These are phyloP conservation scores for Pseudocercospora musae DNA, from an alignment of 2,329 filamentous ascomycete species.

Conservation along the genomic window DNA sequence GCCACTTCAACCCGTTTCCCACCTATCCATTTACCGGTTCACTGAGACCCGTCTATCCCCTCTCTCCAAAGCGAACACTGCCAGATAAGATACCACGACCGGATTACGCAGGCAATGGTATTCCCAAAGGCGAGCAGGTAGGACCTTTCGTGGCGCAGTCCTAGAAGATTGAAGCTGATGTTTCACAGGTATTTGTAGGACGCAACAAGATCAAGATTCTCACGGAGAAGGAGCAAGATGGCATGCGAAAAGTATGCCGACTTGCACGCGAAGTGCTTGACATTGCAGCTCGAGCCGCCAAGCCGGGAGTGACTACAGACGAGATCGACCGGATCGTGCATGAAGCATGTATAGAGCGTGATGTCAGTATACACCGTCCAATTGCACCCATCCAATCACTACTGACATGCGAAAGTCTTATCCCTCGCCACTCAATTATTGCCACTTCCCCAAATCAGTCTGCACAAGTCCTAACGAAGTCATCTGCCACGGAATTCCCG, in stretches of 20 bases:
- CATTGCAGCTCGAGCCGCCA: slow-evolving; percentile 76
- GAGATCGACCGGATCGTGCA: slow-evolving; percentile 93
- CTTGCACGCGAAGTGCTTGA: slow-evolving; percentile 89
- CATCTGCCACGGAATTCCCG: slow-evolving; percentile 97
- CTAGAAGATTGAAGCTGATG: slow-evolving; percentile 3
- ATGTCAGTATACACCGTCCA: slow-evolving; percentile 57
- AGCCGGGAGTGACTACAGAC: slow-evolving; percentile 93
- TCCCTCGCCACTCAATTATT: slow-evolving; percentile 91
- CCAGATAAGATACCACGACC: slow-evolving; percentile 79
- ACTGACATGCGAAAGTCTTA: slow-evolving; percentile 63
- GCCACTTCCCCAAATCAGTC: slow-evolving; percentile 94
- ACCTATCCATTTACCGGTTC: slow-evolving; percentile 77
- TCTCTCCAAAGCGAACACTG: slow-evolving; percentile 68
- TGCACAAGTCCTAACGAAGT: slow-evolving; percentile 96
- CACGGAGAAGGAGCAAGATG: slow-evolving; percentile 74
- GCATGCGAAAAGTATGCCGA: slow-evolving; percentile 88
- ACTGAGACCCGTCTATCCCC: slow-evolving; percentile 68
- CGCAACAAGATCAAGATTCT: slow-evolving; percentile 81
- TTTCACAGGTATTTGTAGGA: slow-evolving; percentile 48
- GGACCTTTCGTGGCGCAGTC: not conserved
- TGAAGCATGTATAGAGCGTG: slow-evolving; percentile 86
- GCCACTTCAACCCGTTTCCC: slow-evolving; percentile 88
- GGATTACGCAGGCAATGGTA: slow-evolving; percentile 84
- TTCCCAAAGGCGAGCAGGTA: slow-evolving; percentile 69
- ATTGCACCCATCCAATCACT: not conserved